Conservation (phyloP, 768 basidiomycete genomes). For the Lepiota subincarnata region DNA sequence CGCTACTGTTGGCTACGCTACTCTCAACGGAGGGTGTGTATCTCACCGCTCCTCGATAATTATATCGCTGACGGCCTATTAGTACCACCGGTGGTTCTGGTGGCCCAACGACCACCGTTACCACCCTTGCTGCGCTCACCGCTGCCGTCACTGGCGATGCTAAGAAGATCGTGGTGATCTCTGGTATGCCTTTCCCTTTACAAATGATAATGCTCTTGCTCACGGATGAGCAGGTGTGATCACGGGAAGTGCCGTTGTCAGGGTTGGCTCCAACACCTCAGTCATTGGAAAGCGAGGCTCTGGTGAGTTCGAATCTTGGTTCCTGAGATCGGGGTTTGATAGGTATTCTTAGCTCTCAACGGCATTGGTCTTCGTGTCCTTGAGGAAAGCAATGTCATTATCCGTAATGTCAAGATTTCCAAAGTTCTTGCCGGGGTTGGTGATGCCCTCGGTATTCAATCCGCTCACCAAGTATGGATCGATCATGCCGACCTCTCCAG, state of each 20-base stretch:
- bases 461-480: constrained; percentile 37
- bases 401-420: constrained; percentile 45
- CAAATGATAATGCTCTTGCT: neutral
- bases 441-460: constrained; percentile 42
- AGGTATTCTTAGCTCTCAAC: constrained; percentile 29
- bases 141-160: constrained; percentile 36
- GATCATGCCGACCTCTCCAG: constrained; percentile 43
- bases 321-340: neutral
- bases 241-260: constrained; percentile 39
- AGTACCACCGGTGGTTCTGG: constrained; percentile 44
- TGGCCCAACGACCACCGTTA: constrained; percentile 39
- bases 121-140: constrained; percentile 37
- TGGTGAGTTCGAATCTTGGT: constrained; percentile 21
- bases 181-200: constrained; percentile 21
- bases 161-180: constrained; percentile 42
- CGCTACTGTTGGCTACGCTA: constrained; percentile 36
- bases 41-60: neutral
- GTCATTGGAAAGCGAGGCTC: constrained; percentile 37
- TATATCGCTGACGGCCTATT: neutral
- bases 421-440: constrained; percentile 43
- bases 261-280: constrained; percentile 40
- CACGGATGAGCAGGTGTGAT: constrained; percentile 30
- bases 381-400: constrained; percentile 40
- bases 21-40: constrained; percentile 32
- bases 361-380: constrained; percentile 45